phyloP scores from a whole-genome alignment of 75 land plant species.

The Selaginella moellendorffii region DNA sequence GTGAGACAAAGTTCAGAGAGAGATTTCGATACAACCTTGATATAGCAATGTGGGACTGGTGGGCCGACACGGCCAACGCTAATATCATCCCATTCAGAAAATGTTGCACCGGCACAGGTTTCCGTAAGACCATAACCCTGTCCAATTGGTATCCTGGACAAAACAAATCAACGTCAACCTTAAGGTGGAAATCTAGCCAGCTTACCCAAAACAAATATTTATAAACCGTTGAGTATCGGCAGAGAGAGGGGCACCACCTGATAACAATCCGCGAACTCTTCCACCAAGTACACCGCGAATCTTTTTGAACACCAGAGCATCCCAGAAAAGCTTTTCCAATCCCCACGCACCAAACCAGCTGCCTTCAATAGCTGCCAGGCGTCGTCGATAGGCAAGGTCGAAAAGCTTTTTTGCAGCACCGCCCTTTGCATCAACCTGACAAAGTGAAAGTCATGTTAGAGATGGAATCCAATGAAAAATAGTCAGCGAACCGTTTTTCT shows the following conservation, averaged over 20 bases:
- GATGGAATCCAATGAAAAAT: not conserved
- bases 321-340: slow-evolving; percentile 55
- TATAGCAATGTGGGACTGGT: slow-evolving; percentile 63
- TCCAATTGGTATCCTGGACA: slow-evolving; percentile 57
- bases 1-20: not conserved
- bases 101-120: slow-evolving; percentile 88
- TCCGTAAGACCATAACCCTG: slow-evolving; percentile 94
- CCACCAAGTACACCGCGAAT: slow-evolving; percentile 64
- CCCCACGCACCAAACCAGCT: slow-evolving; percentile 84
- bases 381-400: slow-evolving; percentile 52
- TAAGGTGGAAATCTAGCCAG: not conserved
- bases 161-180: not conserved
- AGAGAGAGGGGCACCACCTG: slow-evolving; percentile 94
- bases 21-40: slow-evolving; percentile 43
- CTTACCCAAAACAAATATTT: slow-evolving; percentile 84
- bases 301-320: slow-evolving; percentile 48
- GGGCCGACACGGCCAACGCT: slow-evolving; percentile 89
- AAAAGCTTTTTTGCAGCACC: slow-evolving; percentile 55
- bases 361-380: slow-evolving; percentile 62
- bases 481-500: slow-evolving; percentile 44
- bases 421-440: slow-evolving; percentile 63
- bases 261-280: slow-evolving; percentile 53
- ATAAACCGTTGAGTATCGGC: slow-evolving; percentile 76
- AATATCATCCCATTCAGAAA: slow-evolving; percentile 63
- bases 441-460: not conserved